Evolutionary conservation across 2,329 filamentous ascomycete genomes (phyloP).

Genomic region (Diplodia intermedia): DNA sequence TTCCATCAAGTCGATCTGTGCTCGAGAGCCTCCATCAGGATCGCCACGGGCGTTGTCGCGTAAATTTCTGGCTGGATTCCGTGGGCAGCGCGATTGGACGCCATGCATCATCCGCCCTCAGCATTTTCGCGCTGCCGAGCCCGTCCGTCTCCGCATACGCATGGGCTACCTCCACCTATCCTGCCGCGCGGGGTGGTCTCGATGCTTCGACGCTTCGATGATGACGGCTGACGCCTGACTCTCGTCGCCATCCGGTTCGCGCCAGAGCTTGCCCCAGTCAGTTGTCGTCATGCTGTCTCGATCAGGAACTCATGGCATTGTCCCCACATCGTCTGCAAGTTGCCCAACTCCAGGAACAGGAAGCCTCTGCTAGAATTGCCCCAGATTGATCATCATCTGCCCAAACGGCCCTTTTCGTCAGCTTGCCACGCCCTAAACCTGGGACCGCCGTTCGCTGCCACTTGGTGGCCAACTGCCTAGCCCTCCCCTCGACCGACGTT

Average conservation of each 20-base stretch:
- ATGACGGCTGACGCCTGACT: conserved; percentile 17
- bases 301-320: conserved; percentile 2
- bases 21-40: not conserved
- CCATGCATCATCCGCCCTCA: conserved; percentile 13
- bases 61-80: not conserved
- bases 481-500: conserved; percentile 12
- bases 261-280: conserved; percentile 5
- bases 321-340: not conserved
- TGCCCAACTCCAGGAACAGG: not conserved
- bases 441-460: not conserved
- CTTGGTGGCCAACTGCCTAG: not conserved
- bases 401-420: not conserved
- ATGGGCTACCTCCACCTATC: conserved; percentile 2
- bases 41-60: no score
- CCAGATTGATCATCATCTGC: not conserved
- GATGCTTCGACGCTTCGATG: conserved; percentile 19
- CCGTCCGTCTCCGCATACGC: conserved; percentile 16
- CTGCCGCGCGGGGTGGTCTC: conserved; percentile 25
- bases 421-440: conserved; percentile 2
- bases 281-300: not conserved
- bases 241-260: conserved; percentile 4
- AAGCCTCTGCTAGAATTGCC: not conserved
- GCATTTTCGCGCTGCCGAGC: conserved; percentile 1
- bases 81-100: not conserved
- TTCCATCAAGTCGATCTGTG: not conserved